These are phyloP conservation scores for Linnemannia exigua DNA, from an alignment of 192 early-diverging fungal species.

Conservation along the genomic window DNA sequence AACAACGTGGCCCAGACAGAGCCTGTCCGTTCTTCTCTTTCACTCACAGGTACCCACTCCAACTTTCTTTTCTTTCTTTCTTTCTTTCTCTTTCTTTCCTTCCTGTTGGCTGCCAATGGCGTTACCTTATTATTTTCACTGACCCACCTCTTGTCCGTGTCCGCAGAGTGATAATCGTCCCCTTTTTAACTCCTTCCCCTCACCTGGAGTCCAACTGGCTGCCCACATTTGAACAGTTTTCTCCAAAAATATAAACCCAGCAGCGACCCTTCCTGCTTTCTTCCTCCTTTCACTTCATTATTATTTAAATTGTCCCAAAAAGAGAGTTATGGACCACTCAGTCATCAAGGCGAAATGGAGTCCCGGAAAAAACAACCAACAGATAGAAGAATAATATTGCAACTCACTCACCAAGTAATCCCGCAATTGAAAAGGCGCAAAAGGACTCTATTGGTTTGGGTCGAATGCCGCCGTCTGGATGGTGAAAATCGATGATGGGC, in stretches of 20 bases:
- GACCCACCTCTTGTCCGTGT: neutral
- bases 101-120: neutral
- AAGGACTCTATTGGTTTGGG: conserved; percentile 56
- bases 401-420: conserved; percentile 36
- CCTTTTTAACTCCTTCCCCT: neutral
- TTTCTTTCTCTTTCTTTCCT: neutral
- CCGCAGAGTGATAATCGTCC: neutral
- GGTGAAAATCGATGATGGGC: conserved; percentile 50
- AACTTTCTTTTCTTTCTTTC: neutral
- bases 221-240: neutral
- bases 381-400: neutral
- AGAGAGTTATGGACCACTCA: neutral
- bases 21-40: neutral
- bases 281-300: neutral
- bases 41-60: neutral
- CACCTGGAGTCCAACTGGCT: neutral
- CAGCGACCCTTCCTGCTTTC: neutral
- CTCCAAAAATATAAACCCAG: neutral
- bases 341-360: neutral
- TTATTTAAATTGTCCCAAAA: neutral
- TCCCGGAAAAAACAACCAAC: conserved; percentile 1
- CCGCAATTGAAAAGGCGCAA: conserved; percentile 48
- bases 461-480: conserved; percentile 54
- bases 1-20: conserved; percentile 5
- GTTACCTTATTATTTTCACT: neutral